Conservation (phyloP, 305 asterid species). For the Withania somnifera region DNA sequence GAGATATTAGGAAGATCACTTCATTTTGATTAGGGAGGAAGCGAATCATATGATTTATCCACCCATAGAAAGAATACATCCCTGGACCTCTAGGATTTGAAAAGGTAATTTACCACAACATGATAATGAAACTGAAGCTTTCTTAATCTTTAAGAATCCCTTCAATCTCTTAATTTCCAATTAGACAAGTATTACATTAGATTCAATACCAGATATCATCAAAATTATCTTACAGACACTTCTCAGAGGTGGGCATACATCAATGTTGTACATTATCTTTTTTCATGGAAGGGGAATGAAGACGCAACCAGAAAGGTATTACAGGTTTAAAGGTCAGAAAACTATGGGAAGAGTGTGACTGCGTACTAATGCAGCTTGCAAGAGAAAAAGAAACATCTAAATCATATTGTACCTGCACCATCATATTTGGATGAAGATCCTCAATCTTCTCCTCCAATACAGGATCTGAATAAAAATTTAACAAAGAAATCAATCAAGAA, state of each 20-base stretch:
- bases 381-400: neutral
- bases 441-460: slow-evolving; percentile 41
- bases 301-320: neutral
- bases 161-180: neutral
- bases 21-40: neutral
- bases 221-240: neutral
- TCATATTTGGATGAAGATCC: slow-evolving; percentile 71
- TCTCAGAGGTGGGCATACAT: neutral
- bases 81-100: neutral
- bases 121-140: neutral
- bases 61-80: neutral
- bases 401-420: slow-evolving; percentile 47
- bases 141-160: neutral
- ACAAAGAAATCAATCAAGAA: neutral
- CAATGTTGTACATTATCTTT: neutral
- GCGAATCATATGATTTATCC: neutral
- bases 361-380: neutral
- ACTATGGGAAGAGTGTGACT: neutral
- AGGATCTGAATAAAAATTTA: slow-evolving; percentile 30
- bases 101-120: neutral
- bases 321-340: neutral
- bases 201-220: neutral
- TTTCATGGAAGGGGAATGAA: neutral
- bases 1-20: neutral
- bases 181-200: neutral